Base-by-base conservation (phyloP, 352 stramenopile species). In the Globisporangium splendens region DNA sequence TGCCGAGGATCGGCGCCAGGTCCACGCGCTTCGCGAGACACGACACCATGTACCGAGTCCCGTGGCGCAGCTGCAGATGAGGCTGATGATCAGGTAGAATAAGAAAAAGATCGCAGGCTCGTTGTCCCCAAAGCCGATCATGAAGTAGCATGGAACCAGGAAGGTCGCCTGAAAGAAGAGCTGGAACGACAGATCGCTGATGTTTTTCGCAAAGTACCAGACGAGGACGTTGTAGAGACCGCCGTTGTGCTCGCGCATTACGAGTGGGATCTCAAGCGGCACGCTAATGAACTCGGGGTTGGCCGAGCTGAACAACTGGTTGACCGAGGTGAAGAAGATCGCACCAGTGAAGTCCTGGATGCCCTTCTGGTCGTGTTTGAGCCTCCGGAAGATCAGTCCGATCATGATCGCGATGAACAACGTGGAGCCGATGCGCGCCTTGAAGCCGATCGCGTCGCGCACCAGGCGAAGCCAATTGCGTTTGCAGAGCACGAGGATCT, bases 181-280 rank as follows among this genome's bases (percentile, higher is more conserved):
- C 56, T 75, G 70, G 44, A 67, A 65, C 22, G 61, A 53, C 39
- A 75, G 50, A 54, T 78, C 70, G 51, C 63, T 73, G 54, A 73
- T 8, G 59, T 72, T 77, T 55, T 77, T 77, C 59, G 69, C 66
- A 39, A 70, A 43, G 56, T 75, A 77, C 69, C 69, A 77, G n/a
- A 61, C 57, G 38, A 63, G 46, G 4, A 64, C 49, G 50, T 68
- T 56, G 65, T 79, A 79, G 41, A 79, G 49, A 1, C 68, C 61
- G 35, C 61, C 56, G 46, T 72, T 55, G 58, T 76, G 65, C 54
- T 77, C 70, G 43, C 70, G 68, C 31, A 68, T 44, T 15, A 77
- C 65, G 44, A 79, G 56, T 17, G 70, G 70, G 22, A 79, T 59
- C 57, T 77, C 70, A 13, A 72, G 55, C 13, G 70, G 70, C 33